These are phyloP conservation scores for Earliella scabrosa DNA, from an alignment of 1,284 basidiomycete species.

Conservation along the genomic window DNA sequence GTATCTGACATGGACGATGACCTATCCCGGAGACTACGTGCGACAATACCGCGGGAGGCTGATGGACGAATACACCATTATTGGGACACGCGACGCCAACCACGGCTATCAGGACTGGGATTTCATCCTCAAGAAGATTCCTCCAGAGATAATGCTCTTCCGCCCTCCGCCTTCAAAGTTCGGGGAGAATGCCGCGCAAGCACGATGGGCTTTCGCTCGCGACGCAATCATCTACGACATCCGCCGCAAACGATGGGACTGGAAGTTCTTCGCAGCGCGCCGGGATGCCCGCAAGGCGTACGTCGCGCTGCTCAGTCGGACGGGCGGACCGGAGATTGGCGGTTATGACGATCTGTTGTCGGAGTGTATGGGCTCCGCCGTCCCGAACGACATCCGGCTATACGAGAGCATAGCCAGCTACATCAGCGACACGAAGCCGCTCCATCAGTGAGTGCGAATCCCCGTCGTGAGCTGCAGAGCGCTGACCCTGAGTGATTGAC, in stretches of 20 bases:
- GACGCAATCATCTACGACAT: constrained; percentile 20
- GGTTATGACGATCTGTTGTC: neutral
- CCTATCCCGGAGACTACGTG: neutral
- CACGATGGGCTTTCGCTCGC: constrained; percentile 31
- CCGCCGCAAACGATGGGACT: constrained; percentile 11
- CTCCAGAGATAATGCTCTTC: constrained; percentile 1
- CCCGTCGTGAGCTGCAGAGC: too few relatives aligned
- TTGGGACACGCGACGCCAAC: neutral
- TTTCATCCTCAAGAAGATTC: constrained; percentile 13
- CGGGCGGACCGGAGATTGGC: neutral
- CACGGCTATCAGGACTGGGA: neutral
- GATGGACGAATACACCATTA: constrained; percentile 11
- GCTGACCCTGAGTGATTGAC: too few relatives aligned
- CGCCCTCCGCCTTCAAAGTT: neutral
- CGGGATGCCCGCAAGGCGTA: constrained; percentile 8
- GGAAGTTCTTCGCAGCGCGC: constrained; percentile 10
- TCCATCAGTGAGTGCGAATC: constrained; percentile 5
- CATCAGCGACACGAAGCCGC: neutral
- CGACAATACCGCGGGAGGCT: constrained; percentile 4
- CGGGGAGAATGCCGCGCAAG: neutral
- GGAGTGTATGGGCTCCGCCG: neutral
- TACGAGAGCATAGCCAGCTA: constrained; percentile 1
- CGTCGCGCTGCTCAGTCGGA: neutral
- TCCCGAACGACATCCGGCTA: constrained; percentile 3
- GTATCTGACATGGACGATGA: neutral